These are phyloP conservation scores for Trypanosoma rangeli DNA, from an alignment of 208 protist genomes.

Conservation along the genomic window DNA sequence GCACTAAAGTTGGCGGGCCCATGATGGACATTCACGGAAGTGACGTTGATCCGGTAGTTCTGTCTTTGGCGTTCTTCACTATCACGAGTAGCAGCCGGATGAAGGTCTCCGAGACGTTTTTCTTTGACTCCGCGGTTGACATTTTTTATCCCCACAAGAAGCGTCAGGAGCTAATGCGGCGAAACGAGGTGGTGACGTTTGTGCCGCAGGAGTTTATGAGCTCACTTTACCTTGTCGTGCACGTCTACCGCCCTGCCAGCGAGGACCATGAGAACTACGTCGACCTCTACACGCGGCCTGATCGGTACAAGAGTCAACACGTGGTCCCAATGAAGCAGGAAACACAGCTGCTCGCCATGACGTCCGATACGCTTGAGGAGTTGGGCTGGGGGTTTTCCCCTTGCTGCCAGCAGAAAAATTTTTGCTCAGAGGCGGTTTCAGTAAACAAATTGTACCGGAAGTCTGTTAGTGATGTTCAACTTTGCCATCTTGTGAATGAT, in stretches of 20 bases:
- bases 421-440: slow-evolving; percentile 30
- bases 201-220: slow-evolving; percentile 78
- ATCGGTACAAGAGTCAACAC: slow-evolving; percentile 80
- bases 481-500: slow-evolving; percentile 52
- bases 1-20: slow-evolving; percentile 49
- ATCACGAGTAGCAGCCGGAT: slow-evolving; percentile 37
- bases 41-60: slow-evolving; percentile 71
- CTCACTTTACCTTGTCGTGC: slow-evolving; percentile 67
- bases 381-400: slow-evolving; percentile 59
- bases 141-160: slow-evolving; percentile 86
- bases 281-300: slow-evolving; percentile 76
- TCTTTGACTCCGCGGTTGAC: slow-evolving; percentile 77
- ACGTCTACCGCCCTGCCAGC: slow-evolving; percentile 63
- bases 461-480: slow-evolving; percentile 43
- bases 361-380: slow-evolving; percentile 81
- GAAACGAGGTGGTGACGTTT: slow-evolving; percentile 72
- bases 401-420: slow-evolving; percentile 6
- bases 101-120: slow-evolving; percentile 89
- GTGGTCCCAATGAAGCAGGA: slow-evolving; percentile 86
- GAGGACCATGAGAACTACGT: slow-evolving; percentile 87
- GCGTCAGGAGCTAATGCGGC: slow-evolving; percentile 46
- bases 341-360: slow-evolving; percentile 67
- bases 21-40: slow-evolving; percentile 71
- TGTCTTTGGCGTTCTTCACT: slow-evolving; percentile 64
- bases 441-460: slow-evolving; percentile 56